A percentile compares a stretch with the other conserved stretches of the same genome.
phyloP scores from a whole-genome alignment of 2,329 filamentous ascomycete genomes.

The Cladosporium colombiae region DNA sequence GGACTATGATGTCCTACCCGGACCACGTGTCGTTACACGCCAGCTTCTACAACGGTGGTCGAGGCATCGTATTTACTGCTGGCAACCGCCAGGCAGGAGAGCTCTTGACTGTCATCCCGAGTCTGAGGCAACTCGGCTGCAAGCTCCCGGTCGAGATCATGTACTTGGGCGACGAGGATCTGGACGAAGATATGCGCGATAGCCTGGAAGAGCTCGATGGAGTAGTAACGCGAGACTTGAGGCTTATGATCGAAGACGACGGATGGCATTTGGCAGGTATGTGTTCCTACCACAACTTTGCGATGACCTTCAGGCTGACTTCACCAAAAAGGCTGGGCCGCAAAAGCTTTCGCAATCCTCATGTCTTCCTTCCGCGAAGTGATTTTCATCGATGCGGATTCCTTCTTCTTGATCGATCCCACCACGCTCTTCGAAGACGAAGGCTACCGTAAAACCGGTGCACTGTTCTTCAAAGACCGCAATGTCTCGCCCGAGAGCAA shows the following conservation, averaged over 20 bases:
- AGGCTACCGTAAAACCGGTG: conserved; percentile 45
- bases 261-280: conserved; percentile 44
- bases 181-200: conserved; percentile 45
- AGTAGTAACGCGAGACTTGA: conserved; percentile 48
- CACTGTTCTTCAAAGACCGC: conserved; percentile 51
- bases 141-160: conserved; percentile 43
- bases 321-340: conserved; percentile 43
- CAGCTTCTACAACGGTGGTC: conserved; percentile 44
- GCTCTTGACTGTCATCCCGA: conserved; percentile 46
- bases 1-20: conserved; percentile 45
- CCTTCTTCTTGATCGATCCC: conserved; percentile 47
- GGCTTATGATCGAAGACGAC: conserved; percentile 46
- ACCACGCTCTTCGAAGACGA: conserved; percentile 46
- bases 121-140: conserved; percentile 42
- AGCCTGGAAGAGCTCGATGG: conserved; percentile 46
- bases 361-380: conserved; percentile 51
- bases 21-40: conserved; percentile 49
- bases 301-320: neutral
- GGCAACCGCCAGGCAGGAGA: conserved; percentile 48
- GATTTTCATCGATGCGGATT: conserved; percentile 51
- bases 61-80: conserved; percentile 49
- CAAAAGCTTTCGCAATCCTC: conserved; percentile 51
- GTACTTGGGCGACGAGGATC: conserved; percentile 48
- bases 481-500: conserved; percentile 44
- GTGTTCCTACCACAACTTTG: neutral